phyloP scores from a whole-genome alignment of 345 rosid genomes.

The Corchorus olitorius region DNA sequence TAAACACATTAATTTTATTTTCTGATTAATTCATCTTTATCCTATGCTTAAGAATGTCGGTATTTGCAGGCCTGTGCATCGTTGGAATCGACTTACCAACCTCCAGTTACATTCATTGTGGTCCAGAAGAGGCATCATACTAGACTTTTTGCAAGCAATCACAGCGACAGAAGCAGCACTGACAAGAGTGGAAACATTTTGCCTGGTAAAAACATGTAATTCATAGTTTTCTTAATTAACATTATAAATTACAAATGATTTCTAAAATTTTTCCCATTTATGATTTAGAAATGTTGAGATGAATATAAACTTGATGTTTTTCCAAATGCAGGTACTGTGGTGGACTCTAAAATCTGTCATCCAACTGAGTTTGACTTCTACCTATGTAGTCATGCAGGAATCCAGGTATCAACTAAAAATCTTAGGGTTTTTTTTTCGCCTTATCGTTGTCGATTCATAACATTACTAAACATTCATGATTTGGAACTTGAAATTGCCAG shows the following conservation, averaged over 20 bases:
- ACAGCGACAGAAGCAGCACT: conserved; percentile 31
- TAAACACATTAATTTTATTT: background rate
- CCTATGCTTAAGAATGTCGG: conserved; percentile 4
- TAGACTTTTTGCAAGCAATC: conserved; percentile 44
- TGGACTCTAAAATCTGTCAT: conserved; percentile 48
- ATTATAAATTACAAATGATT: too few relatives aligned
- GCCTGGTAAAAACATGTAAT: conserved; percentile 32
- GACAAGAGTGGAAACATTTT: conserved; percentile 48
- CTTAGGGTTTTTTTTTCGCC: background rate
- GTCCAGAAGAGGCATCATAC: conserved; percentile 52
- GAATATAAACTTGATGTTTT: background rate
- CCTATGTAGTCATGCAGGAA: conserved; percentile 49
- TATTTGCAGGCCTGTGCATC: conserved; percentile 44
- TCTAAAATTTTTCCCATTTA: background rate
- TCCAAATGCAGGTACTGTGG: conserved; percentile 41
- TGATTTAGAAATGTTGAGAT: conserved; percentile 6
- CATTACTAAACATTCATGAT: background rate
- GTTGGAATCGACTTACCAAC: conserved; percentile 40
- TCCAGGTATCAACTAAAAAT: conserved; percentile 31
- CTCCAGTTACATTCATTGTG: conserved; percentile 47
- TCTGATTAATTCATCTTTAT: background rate
- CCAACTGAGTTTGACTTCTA: conserved; percentile 49
- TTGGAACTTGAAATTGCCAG: conserved; percentile 25
- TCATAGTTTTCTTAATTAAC: background rate
- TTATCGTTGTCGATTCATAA: background rate